A percentile compares a stretch with the other conserved stretches of the same genome.
phyloP scores from a whole-genome alignment of 2,329 filamentous ascomycete genomes.

The Paraconiothyrium sp. region DNA sequence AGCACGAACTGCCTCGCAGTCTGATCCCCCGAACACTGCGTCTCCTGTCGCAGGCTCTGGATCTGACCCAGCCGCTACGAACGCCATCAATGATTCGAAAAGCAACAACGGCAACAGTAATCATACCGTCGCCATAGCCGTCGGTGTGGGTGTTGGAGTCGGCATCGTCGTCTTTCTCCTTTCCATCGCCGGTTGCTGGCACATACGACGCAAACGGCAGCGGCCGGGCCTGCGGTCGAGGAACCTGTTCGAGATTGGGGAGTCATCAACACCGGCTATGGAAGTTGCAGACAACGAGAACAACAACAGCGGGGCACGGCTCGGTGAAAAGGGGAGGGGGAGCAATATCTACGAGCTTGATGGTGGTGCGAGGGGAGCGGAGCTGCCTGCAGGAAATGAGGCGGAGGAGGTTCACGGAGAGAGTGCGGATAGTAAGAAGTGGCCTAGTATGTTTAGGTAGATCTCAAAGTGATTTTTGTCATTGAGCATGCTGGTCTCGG shows the following conservation, averaged over 20 bases:
- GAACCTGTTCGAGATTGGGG: conserved; percentile 14
- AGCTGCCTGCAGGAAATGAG: conserved; percentile 15
- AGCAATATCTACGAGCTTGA: conserved; percentile 18
- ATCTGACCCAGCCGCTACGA: not conserved
- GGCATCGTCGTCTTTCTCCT: conserved; percentile 22
- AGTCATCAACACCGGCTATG: not conserved
- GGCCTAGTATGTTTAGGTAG: conserved; percentile 6
- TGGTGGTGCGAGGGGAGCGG: conserved; percentile 16
- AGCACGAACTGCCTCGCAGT: not conserved
- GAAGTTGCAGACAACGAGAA: not conserved
- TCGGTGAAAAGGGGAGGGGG: conserved; percentile 13
- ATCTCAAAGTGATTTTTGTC: not conserved
- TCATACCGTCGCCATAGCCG: conserved; percentile 24
- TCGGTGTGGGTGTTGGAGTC: conserved; percentile 24
- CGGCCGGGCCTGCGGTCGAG: not conserved
- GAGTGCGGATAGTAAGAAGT: conserved; percentile 1
- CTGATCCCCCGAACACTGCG: not conserved
- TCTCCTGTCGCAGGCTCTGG: not conserved
- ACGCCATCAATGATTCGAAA: conserved; percentile 6
- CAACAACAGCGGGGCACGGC: not conserved
- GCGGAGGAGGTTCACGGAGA: conserved; percentile 19
- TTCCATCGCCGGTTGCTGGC: conserved; percentile 18
- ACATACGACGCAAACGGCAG: conserved; percentile 18
- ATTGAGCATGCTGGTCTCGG: not conserved
- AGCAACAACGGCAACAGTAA: conserved; percentile 10